Evolutionary conservation across 306 rosid genomes (phyloP), one percentile per base, ranked within the genome.

Genomic region (Citrullus colocynthis): DNA sequence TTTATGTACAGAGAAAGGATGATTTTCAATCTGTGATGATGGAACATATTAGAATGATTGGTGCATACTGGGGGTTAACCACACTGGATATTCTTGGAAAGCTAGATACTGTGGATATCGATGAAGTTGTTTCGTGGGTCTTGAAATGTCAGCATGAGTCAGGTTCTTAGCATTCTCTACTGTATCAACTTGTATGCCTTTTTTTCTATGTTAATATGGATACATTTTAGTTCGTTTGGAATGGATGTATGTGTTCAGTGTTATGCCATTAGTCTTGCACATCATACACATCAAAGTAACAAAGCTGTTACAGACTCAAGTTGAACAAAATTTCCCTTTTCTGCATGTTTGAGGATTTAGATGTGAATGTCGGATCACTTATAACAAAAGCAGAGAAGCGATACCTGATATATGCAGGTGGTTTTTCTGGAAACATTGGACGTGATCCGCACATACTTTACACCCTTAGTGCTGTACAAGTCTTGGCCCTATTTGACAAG

Each of bases 401-500:
- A 74, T 66, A 64, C 30, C 37, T 24, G 72, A 36, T 60, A n/a
- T 76, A 8, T 78, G 78, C 85, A 88, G 98, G 98, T 81, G 98
- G 96, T 20, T 94, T 90, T 81, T 87, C 85, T 48, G 98, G 98
- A 77, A 91, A 91, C 76, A 52, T 91, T 83, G 96, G 91, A 39
- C 98, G 91, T 74, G 95, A 88, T 49, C 94, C 96, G 0, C 96
- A 91, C 72, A 42, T 91, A 54, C 79, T 87, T 61, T 88, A 91
- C 84, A 91, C 97, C 20, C 87, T 91, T 37, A 91, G 98, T 62
- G 93, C 91, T 3, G 90, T 91, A 44, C 96, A 93, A 86, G 89
- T 87, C 86, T 88, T 93, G 86, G 91, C 89, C 74, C 90, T 89
- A 56, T 90, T 87, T 80, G 84, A 90, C 85, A 88, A 89, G 86